phyloP scores from a whole-genome alignment of 805 yeast genomes.

The Starmerella floricola region DNA sequence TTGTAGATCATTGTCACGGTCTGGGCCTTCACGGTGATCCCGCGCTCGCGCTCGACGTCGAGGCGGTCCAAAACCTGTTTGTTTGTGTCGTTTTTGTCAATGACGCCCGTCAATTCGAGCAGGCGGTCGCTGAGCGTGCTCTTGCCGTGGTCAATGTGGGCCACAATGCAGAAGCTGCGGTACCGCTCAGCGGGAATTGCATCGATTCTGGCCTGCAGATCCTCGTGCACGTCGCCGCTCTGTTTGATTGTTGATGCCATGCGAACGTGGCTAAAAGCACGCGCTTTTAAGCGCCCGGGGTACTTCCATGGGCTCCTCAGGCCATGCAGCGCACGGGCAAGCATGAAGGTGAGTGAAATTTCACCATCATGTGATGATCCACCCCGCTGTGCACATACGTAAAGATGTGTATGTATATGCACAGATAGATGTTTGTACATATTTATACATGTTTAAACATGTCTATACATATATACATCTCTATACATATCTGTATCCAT shows the following conservation, averaged over 20 bases:
- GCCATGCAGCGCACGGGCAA: no score
- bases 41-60: conserved; percentile 92
- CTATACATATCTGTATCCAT: no score
- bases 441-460: no score
- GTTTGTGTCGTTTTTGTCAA: conserved; percentile 53
- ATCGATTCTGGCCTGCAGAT: conserved; percentile 42
- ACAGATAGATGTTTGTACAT: no score
- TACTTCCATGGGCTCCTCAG: no score
- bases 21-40: conserved; percentile 94
- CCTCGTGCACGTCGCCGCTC: conserved; percentile 1
- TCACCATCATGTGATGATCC: no score
- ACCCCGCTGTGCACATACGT: no score
- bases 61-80: conserved; percentile 80
- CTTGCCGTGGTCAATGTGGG: conserved; percentile 79
- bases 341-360: no score
- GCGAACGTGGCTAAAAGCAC: neutral
- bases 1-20: conserved; percentile 87
- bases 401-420: no score
- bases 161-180: conserved; percentile 86
- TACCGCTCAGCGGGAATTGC: conserved; percentile 71
- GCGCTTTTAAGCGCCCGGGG: no score
- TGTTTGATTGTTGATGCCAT: neutral
- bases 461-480: no score
- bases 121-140: conserved; percentile 79
- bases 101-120: conserved; percentile 79